Percentiles rank a stretch among this genome's conserved stretches.
Conservation (phyloP, 352 stramenopile genomes). For the Pythium aquatile region DNA sequence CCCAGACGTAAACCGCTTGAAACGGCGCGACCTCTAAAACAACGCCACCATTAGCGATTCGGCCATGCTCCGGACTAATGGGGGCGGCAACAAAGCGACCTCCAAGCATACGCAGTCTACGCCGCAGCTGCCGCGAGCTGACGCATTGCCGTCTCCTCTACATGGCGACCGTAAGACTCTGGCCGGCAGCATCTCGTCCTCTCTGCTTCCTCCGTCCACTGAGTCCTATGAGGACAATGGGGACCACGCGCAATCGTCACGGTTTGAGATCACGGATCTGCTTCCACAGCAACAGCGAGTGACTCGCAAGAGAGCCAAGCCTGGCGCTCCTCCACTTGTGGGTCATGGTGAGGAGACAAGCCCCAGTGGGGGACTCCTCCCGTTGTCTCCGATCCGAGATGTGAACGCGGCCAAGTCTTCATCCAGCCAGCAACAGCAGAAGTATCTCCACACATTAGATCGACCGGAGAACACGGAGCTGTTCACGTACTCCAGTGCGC, state of each 20-base stretch:
- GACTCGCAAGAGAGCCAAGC: constrained; percentile 24
- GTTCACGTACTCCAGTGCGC: constrained; percentile 62
- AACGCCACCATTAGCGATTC: not conserved
- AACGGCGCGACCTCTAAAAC: not conserved
- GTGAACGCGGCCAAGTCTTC: not conserved
- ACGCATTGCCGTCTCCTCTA: not conserved
- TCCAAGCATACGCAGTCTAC: constrained; percentile 12
- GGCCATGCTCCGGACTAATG: constrained; percentile 2
- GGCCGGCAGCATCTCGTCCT: constrained; percentile 3
- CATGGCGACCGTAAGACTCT: not conserved
- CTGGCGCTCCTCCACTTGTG: not conserved
- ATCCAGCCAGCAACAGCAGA: constrained; percentile 1
- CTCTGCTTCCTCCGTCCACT: not conserved
- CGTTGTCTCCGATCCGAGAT: constrained; percentile 19
- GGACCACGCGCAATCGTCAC: not conserved
- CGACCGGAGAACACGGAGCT: constrained; percentile 60
- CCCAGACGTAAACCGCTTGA: not conserved
- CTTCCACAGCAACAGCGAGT: not conserved
- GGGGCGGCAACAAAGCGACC: not conserved
- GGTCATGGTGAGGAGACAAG: not conserved
- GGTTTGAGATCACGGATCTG: constrained; percentile 23
- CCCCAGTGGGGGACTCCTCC: not conserved
- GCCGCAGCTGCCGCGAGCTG: constrained; percentile 8
- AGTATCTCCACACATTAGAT: constrained; percentile 42
- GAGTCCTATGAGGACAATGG: not conserved